Percentiles rank a stretch among this genome's conserved stretches.
These are phyloP conservation scores for Xerocomus minutiporus DNA, from an alignment of 1,284 basidiomycete species.

Conservation along the genomic window DNA sequence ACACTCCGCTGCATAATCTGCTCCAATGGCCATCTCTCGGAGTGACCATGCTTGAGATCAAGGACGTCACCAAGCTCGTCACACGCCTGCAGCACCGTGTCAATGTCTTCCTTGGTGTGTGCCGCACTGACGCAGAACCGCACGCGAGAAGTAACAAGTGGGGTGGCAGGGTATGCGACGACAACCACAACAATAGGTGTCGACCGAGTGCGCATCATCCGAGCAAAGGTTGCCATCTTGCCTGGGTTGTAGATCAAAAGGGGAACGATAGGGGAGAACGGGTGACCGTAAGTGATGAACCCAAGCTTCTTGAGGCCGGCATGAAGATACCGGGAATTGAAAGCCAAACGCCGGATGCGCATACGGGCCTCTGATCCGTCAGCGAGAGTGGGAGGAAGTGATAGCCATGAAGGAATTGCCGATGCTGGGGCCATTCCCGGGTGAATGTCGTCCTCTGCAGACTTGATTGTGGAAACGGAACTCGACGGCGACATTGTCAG, in stretches of 20 bases:
- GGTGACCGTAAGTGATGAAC: constrained; percentile 94
- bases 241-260: constrained; percentile 91
- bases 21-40: constrained; percentile 80
- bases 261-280: constrained; percentile 91
- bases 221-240: constrained; percentile 86
- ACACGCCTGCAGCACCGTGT: constrained; percentile 80
- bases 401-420: constrained; percentile 66
- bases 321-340: constrained; percentile 93
- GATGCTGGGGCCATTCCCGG: constrained; percentile 64
- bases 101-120: constrained; percentile 97
- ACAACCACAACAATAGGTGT: constrained; percentile 86
- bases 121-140: constrained; percentile 93
- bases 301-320: constrained; percentile 87
- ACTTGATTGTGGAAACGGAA: constrained; percentile 29
- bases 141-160: constrained; percentile 85
- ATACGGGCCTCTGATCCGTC: constrained; percentile 82
- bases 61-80: constrained; percentile 90
- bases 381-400: constrained; percentile 61
- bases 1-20: constrained; percentile 72
- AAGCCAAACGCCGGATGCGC: constrained; percentile 84
- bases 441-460: constrained; percentile 40
- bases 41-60: constrained; percentile 76
- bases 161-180: constrained; percentile 90
- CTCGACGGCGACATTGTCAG: constrained; percentile 30
- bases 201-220: constrained; percentile 80